Conservation (phyloP, 1,284 basidiomycete species). For the Pseudozyma pruni region DNA sequence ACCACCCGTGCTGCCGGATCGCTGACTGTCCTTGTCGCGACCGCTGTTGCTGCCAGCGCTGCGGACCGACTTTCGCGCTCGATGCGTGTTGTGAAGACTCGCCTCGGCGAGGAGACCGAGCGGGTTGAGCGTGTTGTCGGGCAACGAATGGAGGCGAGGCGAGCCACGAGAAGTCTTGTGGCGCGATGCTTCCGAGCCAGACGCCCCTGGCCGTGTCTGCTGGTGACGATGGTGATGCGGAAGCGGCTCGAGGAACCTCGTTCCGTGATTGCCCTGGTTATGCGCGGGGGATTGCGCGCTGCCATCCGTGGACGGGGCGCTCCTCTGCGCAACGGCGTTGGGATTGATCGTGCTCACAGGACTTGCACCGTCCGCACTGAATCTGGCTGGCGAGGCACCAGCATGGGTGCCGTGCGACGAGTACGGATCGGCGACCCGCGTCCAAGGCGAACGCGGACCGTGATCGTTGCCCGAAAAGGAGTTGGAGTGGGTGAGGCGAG, state of each 20-base stretch:
- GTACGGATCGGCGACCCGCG: conserved; percentile 23
- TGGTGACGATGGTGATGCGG: conserved; percentile 43
- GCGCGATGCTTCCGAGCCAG: conserved; percentile 24
- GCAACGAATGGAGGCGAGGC: conserved; percentile 68
- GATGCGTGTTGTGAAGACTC: conserved; percentile 63
- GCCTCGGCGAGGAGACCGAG: conserved; percentile 67
- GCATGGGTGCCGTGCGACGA: conserved; percentile 15
- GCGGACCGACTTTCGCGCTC: conserved; percentile 30
- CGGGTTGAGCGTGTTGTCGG: conserved; percentile 66
- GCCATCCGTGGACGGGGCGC: conserved; percentile 40
- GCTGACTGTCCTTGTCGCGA: conserved; percentile 41
- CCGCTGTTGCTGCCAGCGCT: conserved; percentile 29
- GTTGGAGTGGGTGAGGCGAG: conserved; percentile 31
- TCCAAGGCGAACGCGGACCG: conserved; percentile 40
- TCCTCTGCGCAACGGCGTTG: conserved; percentile 39
- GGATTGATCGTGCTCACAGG: conserved; percentile 49
- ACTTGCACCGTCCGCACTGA: conserved; percentile 33
- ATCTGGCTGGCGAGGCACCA: conserved; percentile 24
- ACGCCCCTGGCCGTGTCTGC: conserved; percentile 13
- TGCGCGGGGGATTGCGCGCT: conserved; percentile 33
- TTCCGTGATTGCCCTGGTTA: conserved; percentile 25
- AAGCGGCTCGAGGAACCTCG: conserved; percentile 48
- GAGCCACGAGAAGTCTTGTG: conserved; percentile 38
- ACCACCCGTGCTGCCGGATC: conserved; percentile 28
- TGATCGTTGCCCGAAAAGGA: conserved; percentile 24